phyloP scores from a whole-genome alignment of 2,329 filamentous ascomycete genomes.

The Ceratocystiopsis minuta region DNA sequence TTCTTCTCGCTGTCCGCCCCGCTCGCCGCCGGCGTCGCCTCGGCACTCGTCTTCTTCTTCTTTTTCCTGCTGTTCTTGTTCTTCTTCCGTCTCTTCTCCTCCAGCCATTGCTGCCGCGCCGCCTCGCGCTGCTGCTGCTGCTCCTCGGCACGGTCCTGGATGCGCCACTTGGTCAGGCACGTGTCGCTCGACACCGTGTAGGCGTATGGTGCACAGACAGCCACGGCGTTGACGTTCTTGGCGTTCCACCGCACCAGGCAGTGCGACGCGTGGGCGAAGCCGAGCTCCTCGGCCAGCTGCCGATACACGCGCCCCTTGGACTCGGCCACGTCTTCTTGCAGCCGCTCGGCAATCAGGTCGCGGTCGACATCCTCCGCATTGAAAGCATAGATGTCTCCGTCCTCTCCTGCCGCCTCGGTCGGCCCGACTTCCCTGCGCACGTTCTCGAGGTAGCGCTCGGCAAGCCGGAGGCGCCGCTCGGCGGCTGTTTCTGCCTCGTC shows the following conservation, averaged over 20 bases:
- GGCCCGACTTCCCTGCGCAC: constrained; percentile 53
- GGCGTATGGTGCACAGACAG: constrained; percentile 58
- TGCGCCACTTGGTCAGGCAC: constrained; percentile 73
- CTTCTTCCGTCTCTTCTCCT: constrained; percentile 37
- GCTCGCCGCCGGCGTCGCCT: neutral
- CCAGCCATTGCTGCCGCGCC: constrained; percentile 18
- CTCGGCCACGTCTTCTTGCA: constrained; percentile 86
- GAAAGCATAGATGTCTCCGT: constrained; percentile 57
- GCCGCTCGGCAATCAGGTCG: constrained; percentile 74
- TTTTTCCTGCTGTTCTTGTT: constrained; percentile 19
- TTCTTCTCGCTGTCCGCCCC: no score
- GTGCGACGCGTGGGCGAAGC: constrained; percentile 48
- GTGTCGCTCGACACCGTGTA: constrained; percentile 84
- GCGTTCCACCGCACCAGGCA: constrained; percentile 66
- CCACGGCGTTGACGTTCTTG: constrained; percentile 60
- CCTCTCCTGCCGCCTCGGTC: constrained; percentile 12
- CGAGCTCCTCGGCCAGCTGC: constrained; percentile 54
- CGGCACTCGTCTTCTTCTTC: neutral
- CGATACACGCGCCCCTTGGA: constrained; percentile 80
- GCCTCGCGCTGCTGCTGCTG: constrained; percentile 41
- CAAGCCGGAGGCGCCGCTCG: constrained; percentile 69
- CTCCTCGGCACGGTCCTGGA: constrained; percentile 46
- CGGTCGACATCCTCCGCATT: constrained; percentile 87
- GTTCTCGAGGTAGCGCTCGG: constrained; percentile 85
- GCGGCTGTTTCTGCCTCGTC: constrained; percentile 75